These are phyloP conservation scores for Leptoxyphium fumago DNA, from an alignment of 2,329 filamentous ascomycete genomes.

Conservation along the genomic window DNA sequence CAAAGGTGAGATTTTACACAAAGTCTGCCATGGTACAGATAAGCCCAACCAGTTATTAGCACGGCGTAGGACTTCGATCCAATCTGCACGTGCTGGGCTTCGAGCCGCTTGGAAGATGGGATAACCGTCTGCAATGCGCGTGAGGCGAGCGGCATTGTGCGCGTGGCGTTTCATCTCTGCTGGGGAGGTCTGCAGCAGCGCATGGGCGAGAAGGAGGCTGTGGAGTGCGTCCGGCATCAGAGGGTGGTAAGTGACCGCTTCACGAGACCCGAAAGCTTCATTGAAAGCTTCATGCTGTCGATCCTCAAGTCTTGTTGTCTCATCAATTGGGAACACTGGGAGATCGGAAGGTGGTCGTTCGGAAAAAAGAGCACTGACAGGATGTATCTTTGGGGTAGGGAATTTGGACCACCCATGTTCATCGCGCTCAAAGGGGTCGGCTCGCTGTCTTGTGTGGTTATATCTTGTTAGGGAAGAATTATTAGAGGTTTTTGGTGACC, in stretches of 20 bases:
- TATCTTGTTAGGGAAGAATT: neutral
- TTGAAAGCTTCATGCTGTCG: conserved; percentile 12
- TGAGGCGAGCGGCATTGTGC: conserved; percentile 64
- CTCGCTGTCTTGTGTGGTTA: neutral
- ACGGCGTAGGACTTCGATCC: conserved; percentile 59
- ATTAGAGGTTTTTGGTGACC: neutral
- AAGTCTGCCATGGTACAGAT: conserved; percentile 49
- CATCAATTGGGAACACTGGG: conserved; percentile 47
- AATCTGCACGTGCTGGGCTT: conserved; percentile 60
- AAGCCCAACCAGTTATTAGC: conserved; percentile 57
- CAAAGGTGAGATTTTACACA: conserved; percentile 42
- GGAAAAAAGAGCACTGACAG: conserved; percentile 54
- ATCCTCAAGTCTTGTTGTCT: conserved; percentile 11
- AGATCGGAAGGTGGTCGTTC: conserved; percentile 51
- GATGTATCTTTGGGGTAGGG: conserved; percentile 36
- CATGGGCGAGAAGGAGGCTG: conserved; percentile 61
- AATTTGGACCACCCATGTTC: conserved; percentile 27
- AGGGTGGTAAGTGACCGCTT: conserved; percentile 67
- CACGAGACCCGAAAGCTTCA: conserved; percentile 33
- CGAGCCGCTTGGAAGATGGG: conserved; percentile 63
- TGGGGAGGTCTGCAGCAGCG: conserved; percentile 61
- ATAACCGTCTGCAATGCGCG: conserved; percentile 61
- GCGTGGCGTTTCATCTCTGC: conserved; percentile 69
- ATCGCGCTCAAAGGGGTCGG: conserved; percentile 16
- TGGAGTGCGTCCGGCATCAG: conserved; percentile 67